Evolutionary conservation across 208 protist genomes (phyloP).

Genomic region (Crithidia acanthocephali): DNA sequence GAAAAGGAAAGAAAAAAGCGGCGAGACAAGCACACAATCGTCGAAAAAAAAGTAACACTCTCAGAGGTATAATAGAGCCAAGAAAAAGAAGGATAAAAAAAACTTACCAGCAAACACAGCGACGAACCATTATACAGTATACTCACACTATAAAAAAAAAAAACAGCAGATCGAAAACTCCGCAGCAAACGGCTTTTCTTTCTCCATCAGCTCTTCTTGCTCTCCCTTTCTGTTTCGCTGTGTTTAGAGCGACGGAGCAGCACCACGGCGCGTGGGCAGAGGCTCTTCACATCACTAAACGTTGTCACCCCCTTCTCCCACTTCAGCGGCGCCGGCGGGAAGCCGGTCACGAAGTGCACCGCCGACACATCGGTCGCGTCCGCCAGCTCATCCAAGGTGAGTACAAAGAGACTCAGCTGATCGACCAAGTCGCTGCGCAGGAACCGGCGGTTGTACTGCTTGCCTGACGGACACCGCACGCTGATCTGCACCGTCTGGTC

Average conservation of each 20-base stretch:
- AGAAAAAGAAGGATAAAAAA: neutral
- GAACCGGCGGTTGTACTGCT: conserved; percentile 63
- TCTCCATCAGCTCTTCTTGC: too few relatives aligned
- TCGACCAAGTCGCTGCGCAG: conserved; percentile 61
- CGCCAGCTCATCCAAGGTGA: conserved; percentile 61
- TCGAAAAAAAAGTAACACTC: neutral
- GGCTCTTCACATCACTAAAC: conserved; percentile 52
- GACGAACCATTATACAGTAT: neutral
- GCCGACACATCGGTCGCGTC: conserved; percentile 29
- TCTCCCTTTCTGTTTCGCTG: neutral
- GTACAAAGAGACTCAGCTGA: conserved; percentile 51
- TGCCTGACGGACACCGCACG: conserved; percentile 54
- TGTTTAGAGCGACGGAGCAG: conserved; percentile 45
- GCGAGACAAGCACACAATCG: conserved; percentile 1
- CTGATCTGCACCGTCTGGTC: conserved; percentile 47
- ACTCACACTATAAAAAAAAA: neutral
- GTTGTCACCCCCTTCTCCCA: conserved; percentile 43
- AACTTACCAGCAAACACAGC: neutral
- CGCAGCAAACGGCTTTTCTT: too few relatives aligned
- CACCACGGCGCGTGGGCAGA: conserved; percentile 73
- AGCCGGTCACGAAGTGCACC: conserved; percentile 72
- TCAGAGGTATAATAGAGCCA: neutral
- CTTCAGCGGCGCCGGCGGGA: conserved; percentile 58
- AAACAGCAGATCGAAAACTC: neutral
- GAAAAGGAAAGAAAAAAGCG: neutral